Percentiles rank a stretch among this genome's conserved stretches.
Conservation (phyloP, 2,329 filamentous ascomycete genomes). For the Colletotrichum sp. region DNA sequence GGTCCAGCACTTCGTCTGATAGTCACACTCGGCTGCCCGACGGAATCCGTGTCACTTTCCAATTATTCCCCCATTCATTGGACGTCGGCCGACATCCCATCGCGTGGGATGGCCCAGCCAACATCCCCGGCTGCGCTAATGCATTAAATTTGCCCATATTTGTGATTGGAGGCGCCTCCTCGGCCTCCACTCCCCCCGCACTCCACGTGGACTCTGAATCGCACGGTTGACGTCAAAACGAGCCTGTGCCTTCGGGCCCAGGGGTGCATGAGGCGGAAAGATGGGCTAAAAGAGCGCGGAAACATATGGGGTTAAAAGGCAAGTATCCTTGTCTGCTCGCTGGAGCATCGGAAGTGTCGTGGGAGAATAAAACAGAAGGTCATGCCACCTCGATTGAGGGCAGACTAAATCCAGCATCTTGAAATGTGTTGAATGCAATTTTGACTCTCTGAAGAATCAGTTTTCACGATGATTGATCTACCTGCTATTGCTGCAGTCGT, state of each 20-base stretch:
- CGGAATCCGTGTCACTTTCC: neutral
- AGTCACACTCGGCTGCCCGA: neutral
- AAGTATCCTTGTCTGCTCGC: neutral
- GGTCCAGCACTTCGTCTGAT: neutral
- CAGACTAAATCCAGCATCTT: accelerated
- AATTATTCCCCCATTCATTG: neutral
- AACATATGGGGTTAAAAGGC: neutral
- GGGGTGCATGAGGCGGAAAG: neutral
- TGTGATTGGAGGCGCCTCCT: neutral
- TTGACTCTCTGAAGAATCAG: neutral
- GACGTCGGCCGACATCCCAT: neutral
- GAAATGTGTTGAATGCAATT: neutral
- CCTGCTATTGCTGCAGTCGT: neutral
- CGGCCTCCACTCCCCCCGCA: neutral
- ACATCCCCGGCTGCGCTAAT: neutral
- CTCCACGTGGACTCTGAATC: neutral
- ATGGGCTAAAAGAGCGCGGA: neutral
- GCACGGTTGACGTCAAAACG: neutral
- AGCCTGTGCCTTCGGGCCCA: neutral
- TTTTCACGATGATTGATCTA: neutral
- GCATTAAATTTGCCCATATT: neutral
- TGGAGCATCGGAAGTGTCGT: neutral
- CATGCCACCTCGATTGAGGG: neutral
- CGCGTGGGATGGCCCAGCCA: neutral
- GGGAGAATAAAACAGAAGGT: neutral